These are phyloP conservation scores for Epichloe scottii DNA, from an alignment of 2,329 filamentous ascomycete genomes.

Conservation along the genomic window DNA sequence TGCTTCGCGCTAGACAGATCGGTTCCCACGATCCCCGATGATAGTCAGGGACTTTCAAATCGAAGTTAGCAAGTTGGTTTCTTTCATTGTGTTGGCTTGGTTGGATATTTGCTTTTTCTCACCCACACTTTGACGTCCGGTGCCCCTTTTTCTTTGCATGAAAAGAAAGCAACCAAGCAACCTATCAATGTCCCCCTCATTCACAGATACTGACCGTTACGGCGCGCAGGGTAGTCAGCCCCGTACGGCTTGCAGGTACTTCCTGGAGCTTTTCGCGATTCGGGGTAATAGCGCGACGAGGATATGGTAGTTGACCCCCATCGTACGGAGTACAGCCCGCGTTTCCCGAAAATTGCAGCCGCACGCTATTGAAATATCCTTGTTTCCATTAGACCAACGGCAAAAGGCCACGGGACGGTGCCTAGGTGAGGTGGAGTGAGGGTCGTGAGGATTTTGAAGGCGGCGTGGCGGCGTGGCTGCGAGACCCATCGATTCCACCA, in stretches of 20 bases:
- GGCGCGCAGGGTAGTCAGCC: neutral
- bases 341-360: neutral
- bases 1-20: neutral
- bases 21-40: neutral
- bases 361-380: neutral
- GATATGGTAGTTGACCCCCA: neutral
- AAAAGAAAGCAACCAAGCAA: neutral
- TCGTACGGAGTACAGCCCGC: neutral
- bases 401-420: neutral
- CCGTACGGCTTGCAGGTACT: neutral
- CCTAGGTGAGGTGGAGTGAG: neutral
- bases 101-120: neutral
- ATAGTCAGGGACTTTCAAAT: neutral
- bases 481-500: neutral
- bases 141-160: neutral
- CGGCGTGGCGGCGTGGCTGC: neutral
- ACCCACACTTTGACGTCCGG: neutral
- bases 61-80: neutral
- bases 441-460: neutral
- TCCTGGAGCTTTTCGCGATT: neutral
- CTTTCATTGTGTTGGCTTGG: neutral
- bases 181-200: neutral
- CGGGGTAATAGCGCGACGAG: neutral
- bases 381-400: too few relatives aligned
- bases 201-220: neutral